A percentile compares a stretch with the other conserved stretches of the same genome.
Evolutionary conservation across 331 rosid species (phyloP).

Genomic region (Arachis monticola): DNA sequence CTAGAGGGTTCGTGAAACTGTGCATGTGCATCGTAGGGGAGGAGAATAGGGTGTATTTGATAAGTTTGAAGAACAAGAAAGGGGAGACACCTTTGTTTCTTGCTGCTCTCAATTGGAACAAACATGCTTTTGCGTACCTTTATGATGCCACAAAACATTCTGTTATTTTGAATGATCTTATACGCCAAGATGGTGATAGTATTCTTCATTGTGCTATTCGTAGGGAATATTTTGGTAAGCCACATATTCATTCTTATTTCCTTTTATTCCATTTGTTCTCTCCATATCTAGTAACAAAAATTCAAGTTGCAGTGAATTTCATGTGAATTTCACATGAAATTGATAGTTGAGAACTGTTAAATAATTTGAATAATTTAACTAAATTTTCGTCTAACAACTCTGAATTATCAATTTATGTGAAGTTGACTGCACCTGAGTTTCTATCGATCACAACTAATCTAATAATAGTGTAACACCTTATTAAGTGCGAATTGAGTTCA

Average conservation of each 20-base stretch:
- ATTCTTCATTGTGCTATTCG: constrained; percentile 44
- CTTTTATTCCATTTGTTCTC: no score
- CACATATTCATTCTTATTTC: background rate
- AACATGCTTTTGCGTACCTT: constrained; percentile 37
- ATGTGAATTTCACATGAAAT: no score
- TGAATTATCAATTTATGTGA: no score
- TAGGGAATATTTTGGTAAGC: constrained; percentile 41
- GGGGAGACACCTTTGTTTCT: constrained; percentile 48
- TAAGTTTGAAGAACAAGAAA: constrained; percentile 20
- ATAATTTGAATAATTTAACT: no score
- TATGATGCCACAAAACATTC: background rate
- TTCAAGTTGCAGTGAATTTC: no score
- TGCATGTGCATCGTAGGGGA: constrained; percentile 43
- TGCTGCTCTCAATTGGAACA: constrained; percentile 43
- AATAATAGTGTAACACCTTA: no score
- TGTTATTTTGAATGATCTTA: constrained; percentile 4
- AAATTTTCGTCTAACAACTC: no score
- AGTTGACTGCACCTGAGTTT: no score
- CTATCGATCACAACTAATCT: no score
- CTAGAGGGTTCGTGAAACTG: constrained; percentile 47
- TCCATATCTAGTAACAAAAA: no score
- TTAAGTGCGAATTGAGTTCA: no score
- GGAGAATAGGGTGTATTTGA: background rate
- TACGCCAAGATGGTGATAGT: constrained; percentile 33
- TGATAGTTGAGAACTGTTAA: no score